Base-by-base conservation (phyloP, 2,329 filamentous ascomycete species). In the Alternaria rosae region DNA sequence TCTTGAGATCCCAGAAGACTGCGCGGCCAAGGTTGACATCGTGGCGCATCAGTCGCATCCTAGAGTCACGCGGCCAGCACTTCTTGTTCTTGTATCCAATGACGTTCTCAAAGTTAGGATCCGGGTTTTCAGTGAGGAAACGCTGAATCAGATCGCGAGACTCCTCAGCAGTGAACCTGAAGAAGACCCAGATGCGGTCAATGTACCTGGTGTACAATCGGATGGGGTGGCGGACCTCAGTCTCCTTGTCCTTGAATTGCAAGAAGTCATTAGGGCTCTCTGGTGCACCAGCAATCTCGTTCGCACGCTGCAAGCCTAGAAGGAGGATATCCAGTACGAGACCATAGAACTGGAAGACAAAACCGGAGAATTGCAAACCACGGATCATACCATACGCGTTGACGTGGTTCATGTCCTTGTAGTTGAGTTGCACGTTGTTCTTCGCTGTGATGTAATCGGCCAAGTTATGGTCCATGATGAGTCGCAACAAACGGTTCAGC, bases 321-420 rank as follows among this genome's bases (percentile, higher is more conserved):
- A 99, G 86, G 38, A 99, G 85, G 47, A 99, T 86, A 82, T 99
- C 95, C 56, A 99, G 89, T 61, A 99, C 94, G 64, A 99, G 85
- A 48, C 96, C 95, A 72, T 99, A 99, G 85, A 94, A 99, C 78
- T 99, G 95, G 86, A 99, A 99, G 21, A 99, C 95, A 66, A 99
- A 99, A 0, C 93, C 95, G 2, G 95, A 97, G 82, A 99, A 99
- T 70, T 99, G 96, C 15, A 99, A 86, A 70, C 96, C 95, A 74
- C 95, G 93, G 73, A 99, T 97, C 91, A 99, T 92, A 70, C 95
- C 95, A 77, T 98, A 99, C 77, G 93, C 96, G 82, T 99, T 99
- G 77, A 96, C 95, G 76, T 99, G 95, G 76, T 97, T 98, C 95
- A 99, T 99, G 73, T 99, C 95, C 84, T 99, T 99, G 85, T 99